These are phyloP conservation scores for Theobroma cacao DNA, from an alignment of 345 rosid genomes.

Conservation along the genomic window DNA sequence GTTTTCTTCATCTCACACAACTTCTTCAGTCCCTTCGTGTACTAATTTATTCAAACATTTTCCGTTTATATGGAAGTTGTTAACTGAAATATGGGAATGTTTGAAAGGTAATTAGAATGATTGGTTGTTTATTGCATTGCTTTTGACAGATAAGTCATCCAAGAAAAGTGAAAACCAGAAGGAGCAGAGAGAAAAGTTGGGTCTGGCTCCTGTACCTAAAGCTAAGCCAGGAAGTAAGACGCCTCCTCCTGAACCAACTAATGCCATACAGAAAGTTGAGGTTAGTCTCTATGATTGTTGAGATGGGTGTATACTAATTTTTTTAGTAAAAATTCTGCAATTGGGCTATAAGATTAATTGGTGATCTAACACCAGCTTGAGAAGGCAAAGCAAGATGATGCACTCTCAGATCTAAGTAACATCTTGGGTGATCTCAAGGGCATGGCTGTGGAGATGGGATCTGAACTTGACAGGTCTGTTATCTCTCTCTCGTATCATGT, in stretches of 20 bases:
- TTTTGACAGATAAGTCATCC: constrained; percentile 45
- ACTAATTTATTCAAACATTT: neutral
- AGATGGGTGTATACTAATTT: neutral
- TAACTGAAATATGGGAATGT: neutral
- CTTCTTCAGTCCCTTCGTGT: neutral
- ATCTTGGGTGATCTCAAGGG: constrained; percentile 82
- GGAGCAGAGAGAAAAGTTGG: constrained; percentile 73
- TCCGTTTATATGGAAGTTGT: neutral
- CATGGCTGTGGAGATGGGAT: constrained; percentile 96
- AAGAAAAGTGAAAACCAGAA: constrained; percentile 41
- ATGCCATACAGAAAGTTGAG: constrained; percentile 77
- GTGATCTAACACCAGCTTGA: constrained; percentile 45
- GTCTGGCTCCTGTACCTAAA: constrained; percentile 45
- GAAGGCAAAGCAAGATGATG: constrained; percentile 87
- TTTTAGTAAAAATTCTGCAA: neutral
- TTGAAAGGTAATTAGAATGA: neutral
- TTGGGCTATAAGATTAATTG: neutral
- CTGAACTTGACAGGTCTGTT: constrained; percentile 72
- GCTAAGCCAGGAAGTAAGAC: constrained; percentile 37
- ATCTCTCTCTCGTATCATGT: neutral
- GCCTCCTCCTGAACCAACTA: constrained; percentile 47
- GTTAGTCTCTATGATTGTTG: constrained; percentile 28
- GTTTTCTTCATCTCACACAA: constrained; percentile 30
- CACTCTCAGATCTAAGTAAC: constrained; percentile 68
- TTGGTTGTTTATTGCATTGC: neutral